Conservation (phyloP, 2,329 filamentous ascomycete species). For the Metarhizium robertsii region DNA sequence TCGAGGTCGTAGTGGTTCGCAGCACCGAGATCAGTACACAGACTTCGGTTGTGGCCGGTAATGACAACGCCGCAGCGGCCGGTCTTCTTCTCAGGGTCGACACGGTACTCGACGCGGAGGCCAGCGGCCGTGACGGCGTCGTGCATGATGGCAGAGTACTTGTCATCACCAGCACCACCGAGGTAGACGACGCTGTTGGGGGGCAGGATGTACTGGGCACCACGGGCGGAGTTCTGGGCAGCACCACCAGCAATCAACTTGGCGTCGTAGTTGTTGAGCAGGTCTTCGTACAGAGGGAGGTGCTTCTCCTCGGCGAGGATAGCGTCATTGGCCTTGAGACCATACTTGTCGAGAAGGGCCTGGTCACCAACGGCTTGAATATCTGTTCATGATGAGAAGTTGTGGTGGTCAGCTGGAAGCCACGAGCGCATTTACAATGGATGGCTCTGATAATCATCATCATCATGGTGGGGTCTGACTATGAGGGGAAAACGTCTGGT, state of each 20-base stretch:
- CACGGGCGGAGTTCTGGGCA: conserved; percentile 93
- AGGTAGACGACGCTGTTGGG: conserved; percentile 87
- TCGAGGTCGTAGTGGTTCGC: conserved; percentile 96
- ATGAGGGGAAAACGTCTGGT: not conserved
- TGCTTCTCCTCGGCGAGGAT: conserved; percentile 94
- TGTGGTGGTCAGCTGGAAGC: not conserved
- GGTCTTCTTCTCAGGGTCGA: conserved; percentile 75
- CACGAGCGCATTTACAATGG: not conserved
- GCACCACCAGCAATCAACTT: conserved; percentile 94
- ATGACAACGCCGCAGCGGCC: conserved; percentile 95
- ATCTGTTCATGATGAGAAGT: conserved; percentile 42
- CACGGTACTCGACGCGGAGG: conserved; percentile 87
- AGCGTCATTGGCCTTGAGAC: conserved; percentile 90
- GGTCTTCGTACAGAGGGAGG: conserved; percentile 81
- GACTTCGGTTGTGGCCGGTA: conserved; percentile 88
- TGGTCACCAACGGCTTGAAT: conserved; percentile 84
- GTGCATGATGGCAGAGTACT: conserved; percentile 82
- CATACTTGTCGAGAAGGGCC: conserved; percentile 83
- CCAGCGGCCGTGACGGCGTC: conserved; percentile 82
- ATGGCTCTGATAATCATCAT: not conserved
- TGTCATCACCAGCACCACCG: conserved; percentile 89
- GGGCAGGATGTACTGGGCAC: conserved; percentile 91
- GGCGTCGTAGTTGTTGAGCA: conserved; percentile 83
- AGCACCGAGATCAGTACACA: conserved; percentile 91
- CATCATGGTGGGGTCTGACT: not conserved